Base-by-base conservation (phyloP, 2,329 filamentous ascomycete genomes). In the Alternaria panax region DNA sequence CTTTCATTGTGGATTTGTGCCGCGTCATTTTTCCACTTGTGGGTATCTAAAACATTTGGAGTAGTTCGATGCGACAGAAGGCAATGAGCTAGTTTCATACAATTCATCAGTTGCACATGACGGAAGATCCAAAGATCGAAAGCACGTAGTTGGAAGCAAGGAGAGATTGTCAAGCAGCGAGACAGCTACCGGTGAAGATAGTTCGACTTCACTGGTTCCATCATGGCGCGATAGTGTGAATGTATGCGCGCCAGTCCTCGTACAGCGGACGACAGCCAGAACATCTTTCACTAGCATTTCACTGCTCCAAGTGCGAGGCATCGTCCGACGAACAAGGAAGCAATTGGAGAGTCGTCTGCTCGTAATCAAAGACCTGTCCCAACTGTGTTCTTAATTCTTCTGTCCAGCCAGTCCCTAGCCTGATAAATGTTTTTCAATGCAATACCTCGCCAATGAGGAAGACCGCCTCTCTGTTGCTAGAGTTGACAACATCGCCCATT, bases 61-160 rank as follows among this genome's bases (percentile, higher is more conserved):
- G 1, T 4, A 24, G 11, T 1, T 6, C 7, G 7, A 12, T 12
- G 2, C 14, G 1, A 24, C 5, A 12, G 2, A 32, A 8, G 11
- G 14, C n/a, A 20, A 7, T 1, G 28, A 46, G n/a, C 30, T 16
- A 5, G 0, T 7, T 6, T 32, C 2, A 14, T 14, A 34, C 16
- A 7, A 3, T 2, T 6, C 12, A 14, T 0, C 1, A 1, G 12
- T 14, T 16, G 4, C 6, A 34, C 30, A 2, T 14, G 0, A 9
- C 2, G 14, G 2, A n/a, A 7, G 12, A n/a, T n/a, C 2, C n/a
- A 16, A n/a, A 0, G 16, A 36, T n/a, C 16, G 8, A 36, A n/a
- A 9, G 16, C 8, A 4, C 0, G 16, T 8, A 7, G n/a, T 1
- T 2, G 4, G 36, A 20, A 20, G 8, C 9, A 9, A n/a, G n/a